phyloP scores from a whole-genome alignment of 352 stramenopile species.

The Phytophthora brassicae region DNA sequence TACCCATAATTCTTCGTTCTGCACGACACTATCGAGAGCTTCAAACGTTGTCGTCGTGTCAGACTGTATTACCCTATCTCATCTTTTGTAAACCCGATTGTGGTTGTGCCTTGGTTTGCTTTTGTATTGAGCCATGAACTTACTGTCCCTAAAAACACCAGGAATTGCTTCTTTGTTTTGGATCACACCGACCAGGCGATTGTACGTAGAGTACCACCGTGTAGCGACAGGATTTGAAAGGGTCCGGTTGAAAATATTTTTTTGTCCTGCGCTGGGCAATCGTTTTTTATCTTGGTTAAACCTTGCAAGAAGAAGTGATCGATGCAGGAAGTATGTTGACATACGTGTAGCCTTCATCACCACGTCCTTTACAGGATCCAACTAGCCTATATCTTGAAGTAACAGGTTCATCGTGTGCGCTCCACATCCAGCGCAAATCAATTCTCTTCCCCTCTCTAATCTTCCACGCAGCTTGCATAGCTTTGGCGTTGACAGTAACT shows the following conservation, averaged over 20 bases:
- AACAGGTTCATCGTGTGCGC: constrained; percentile 8
- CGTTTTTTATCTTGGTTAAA: not conserved
- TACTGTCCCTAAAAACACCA: not conserved
- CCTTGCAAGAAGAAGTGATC: not conserved
- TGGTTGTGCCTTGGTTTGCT: not conserved
- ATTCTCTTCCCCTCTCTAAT: not conserved
- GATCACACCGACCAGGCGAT: constrained; percentile 7
- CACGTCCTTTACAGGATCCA: not conserved
- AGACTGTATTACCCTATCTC: too few relatives aligned
- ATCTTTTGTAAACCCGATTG: too few relatives aligned
- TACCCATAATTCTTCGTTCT: too few relatives aligned
- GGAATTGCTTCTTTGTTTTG: constrained; percentile 4
- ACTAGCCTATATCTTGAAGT: constrained; percentile 4
- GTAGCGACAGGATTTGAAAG: not conserved
- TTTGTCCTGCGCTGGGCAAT: not conserved
- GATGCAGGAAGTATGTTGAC: not conserved
- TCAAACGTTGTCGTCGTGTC: too few relatives aligned
- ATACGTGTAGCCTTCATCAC: not conserved
- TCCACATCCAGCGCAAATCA: constrained; percentile 9
- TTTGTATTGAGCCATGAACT: constrained; percentile 6
- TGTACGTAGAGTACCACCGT: constrained; percentile 4
- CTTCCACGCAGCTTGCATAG: not conserved
- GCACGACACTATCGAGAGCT: too few relatives aligned
- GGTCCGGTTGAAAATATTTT: not conserved
- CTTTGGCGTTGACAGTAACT: constrained; percentile 4